Conservation (phyloP, 768 basidiomycete genomes). For the Pleurotus ostreatus region DNA sequence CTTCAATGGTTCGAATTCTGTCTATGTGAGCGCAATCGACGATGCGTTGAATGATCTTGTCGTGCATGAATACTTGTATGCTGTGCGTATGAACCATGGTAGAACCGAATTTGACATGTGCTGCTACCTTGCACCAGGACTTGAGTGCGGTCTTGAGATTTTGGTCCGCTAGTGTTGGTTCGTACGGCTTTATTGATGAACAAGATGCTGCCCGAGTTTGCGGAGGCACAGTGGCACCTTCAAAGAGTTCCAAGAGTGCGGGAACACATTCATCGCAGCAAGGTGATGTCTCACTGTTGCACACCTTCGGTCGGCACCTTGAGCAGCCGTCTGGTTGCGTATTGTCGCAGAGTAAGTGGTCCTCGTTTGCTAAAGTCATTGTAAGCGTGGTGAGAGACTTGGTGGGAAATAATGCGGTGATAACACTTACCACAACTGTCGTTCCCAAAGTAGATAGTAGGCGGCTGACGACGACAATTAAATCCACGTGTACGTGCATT, state of each 20-base stretch:
- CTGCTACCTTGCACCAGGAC: neutral
- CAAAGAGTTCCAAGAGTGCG: neutral
- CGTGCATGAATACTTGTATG: neutral
- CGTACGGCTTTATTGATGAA: neutral
- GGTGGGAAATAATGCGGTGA: neutral
- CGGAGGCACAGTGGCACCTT: neutral
- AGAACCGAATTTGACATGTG: neutral
- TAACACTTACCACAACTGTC: slow-evolving; percentile 14
- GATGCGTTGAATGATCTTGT: slow-evolving; percentile 11
- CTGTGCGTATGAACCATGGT: neutral
- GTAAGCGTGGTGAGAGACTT: neutral
- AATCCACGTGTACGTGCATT: slow-evolving; percentile 17
- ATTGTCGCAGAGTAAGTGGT: slow-evolving; percentile 3
- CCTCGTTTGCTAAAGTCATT: neutral
- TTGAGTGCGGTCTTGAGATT: neutral
- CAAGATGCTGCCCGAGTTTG: neutral
- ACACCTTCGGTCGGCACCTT: neutral
- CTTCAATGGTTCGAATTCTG: slow-evolving; percentile 9
- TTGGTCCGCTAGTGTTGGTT: neutral
- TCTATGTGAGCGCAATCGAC: slow-evolving; percentile 9
- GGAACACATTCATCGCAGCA: neutral
- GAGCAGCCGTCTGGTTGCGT: neutral
- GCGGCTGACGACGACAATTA: slow-evolving; percentile 15
- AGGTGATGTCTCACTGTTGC: neutral
- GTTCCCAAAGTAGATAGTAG: slow-evolving; percentile 18